These are phyloP conservation scores for Neocucurbitaria cava DNA, from an alignment of 2,329 filamentous ascomycete genomes.

Conservation along the genomic window DNA sequence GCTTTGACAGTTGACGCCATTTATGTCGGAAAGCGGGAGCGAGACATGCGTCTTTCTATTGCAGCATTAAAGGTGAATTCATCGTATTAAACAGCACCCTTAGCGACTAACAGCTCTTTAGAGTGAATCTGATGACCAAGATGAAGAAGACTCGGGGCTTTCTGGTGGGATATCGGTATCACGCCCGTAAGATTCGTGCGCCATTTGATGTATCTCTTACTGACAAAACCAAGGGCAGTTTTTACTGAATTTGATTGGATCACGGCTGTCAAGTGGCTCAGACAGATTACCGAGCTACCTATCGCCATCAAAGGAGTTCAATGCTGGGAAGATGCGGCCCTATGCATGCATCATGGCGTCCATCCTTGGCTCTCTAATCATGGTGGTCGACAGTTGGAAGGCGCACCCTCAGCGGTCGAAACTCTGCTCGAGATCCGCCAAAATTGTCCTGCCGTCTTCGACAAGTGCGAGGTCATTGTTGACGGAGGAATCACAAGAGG, in stretches of 20 bases:
- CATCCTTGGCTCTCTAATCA: conserved; percentile 56
- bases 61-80: neutral
- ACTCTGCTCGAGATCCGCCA: conserved; percentile 66
- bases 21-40: conserved; percentile 23
- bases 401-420: conserved; percentile 9
- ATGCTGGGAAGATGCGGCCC: conserved; percentile 4
- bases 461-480: conserved; percentile 65
- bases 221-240: neutral
- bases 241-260: neutral
- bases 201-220: neutral
- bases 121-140: neutral
- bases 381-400: conserved; percentile 57
- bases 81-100: neutral
- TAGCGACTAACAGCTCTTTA: neutral
- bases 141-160: conserved; percentile 45
- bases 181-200: neutral
- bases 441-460: conserved; percentile 66
- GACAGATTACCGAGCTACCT: neutral
- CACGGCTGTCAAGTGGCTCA: neutral
- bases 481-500: conserved; percentile 70
- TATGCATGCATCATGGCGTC: neutral
- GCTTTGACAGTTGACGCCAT: conserved; percentile 27
- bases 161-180: neutral
- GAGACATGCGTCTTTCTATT: conserved; percentile 8
- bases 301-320: conserved; percentile 37